Conservation (phyloP, 768 basidiomycete genomes). For the Mycena vulgaris region DNA sequence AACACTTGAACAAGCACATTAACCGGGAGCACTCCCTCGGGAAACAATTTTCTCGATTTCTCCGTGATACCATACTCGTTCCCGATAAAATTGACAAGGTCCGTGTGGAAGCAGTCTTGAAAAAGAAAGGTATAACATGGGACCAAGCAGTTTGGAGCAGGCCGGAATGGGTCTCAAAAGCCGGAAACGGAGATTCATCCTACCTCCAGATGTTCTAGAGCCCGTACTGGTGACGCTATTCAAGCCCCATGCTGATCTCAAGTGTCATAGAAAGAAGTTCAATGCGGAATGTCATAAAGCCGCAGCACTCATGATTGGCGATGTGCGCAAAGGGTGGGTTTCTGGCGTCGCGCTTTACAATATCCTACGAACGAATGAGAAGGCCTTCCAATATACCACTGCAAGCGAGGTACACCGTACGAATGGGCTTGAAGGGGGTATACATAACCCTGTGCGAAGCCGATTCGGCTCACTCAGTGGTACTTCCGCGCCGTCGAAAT, state of each 20-base stretch:
- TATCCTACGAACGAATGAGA: neutral
- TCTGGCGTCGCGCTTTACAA: constrained; percentile 14
- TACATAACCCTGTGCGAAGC: neutral
- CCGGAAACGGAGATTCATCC: neutral
- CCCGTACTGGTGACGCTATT: neutral
- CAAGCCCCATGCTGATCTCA: neutral
- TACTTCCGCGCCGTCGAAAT: constrained; percentile 4
- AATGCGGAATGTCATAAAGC: constrained; percentile 1
- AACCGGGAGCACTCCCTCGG: neutral
- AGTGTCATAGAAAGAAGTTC: neutral
- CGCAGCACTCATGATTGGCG: neutral
- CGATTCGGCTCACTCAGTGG: constrained; percentile 4
- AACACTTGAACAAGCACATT: neutral
- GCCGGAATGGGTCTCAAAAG: constrained; percentile 5
- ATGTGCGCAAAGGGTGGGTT: constrained; percentile 5
- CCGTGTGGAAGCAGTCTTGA: constrained; percentile 3
- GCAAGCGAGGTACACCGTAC: neutral
- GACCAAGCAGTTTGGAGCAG: constrained; percentile 2
- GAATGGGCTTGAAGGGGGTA: constrained; percentile 3
- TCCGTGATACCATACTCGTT: neutral
- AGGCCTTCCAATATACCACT: constrained; percentile 6
- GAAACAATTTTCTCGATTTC: constrained; percentile 10
- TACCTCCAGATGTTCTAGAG: neutral
- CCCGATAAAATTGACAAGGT: constrained; percentile 17
- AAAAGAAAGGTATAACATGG: neutral